Conservation (phyloP, 2,329 filamentous ascomycete genomes). For the Alternaria solani region DNA sequence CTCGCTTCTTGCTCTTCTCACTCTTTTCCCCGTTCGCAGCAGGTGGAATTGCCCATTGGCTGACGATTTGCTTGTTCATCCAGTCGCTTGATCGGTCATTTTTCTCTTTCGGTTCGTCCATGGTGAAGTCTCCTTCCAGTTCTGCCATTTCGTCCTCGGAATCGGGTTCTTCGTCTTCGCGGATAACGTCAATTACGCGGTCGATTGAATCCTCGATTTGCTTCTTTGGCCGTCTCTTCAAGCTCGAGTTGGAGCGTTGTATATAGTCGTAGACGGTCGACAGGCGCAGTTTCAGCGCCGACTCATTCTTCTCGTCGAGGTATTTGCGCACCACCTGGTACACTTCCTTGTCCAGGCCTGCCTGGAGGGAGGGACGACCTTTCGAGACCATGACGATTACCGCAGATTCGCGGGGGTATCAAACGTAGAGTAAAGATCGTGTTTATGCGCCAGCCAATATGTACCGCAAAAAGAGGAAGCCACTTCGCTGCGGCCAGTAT, state of each 20-base stretch:
- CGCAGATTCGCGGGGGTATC: neutral
- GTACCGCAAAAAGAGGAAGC: neutral
- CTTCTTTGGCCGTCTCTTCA: slow-evolving; percentile 83
- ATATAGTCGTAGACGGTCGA: slow-evolving; percentile 78
- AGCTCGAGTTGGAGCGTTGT: slow-evolving; percentile 83
- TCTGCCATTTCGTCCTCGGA: slow-evolving; percentile 60
- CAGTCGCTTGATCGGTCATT: slow-evolving; percentile 58
- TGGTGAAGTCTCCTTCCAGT: slow-evolving; percentile 53
- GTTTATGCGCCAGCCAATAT: neutral
- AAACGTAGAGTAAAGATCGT: neutral
- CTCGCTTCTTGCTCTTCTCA: slow-evolving; percentile 55
- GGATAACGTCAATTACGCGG: slow-evolving; percentile 76
- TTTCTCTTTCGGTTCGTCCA: slow-evolving; percentile 31
- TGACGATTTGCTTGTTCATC: slow-evolving; percentile 72
- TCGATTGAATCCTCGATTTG: slow-evolving; percentile 86
- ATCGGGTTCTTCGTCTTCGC: slow-evolving; percentile 64
- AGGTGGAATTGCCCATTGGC: slow-evolving; percentile 59
- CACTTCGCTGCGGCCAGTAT: neutral
- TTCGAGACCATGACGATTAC: slow-evolving; percentile 36
- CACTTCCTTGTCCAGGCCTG: slow-evolving; percentile 61
- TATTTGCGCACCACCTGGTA: slow-evolving; percentile 82
- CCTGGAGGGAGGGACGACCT: slow-evolving; percentile 44
- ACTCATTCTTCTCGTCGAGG: slow-evolving; percentile 67
- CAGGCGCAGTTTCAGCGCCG: slow-evolving; percentile 62
- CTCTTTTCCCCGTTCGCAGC: slow-evolving; percentile 40